Evolutionary conservation across 805 yeast genomes (phyloP).

Genomic region (Saturnispora besseyi): DNA sequence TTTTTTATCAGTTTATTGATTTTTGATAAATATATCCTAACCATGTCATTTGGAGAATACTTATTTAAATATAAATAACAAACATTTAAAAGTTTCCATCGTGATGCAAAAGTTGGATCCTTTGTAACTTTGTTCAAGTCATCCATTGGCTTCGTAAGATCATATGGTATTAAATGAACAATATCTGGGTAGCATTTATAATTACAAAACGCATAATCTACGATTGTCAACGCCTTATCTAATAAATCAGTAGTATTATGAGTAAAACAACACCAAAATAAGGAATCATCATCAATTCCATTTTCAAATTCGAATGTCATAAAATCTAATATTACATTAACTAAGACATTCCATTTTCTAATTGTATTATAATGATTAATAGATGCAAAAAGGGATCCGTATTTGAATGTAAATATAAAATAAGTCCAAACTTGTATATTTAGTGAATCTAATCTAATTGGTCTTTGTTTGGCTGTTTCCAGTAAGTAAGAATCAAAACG

Average conservation of each 20-base stretch:
- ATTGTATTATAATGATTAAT: neutral
- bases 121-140: neutral
- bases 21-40: neutral
- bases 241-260: neutral
- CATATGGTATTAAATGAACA: neutral
- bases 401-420: conserved; percentile 7
- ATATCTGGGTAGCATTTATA: neutral
- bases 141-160: neutral
- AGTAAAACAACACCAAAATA: conserved; percentile 1
- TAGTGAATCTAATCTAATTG: neutral
- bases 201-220: conserved; percentile 2
- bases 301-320: neutral
- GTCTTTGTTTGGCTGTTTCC: neutral
- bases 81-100: neutral
- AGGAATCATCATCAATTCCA: neutral
- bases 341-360: conserved; percentile 1
- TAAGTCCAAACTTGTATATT: conserved; percentile 6
- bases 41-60: neutral
- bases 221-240: conserved; percentile 1
- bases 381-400: neutral
- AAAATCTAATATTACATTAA: neutral
- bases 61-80: neutral
- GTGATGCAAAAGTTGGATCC: neutral
- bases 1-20: neutral
- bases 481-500: neutral